Conservation (phyloP, 345 rosid genomes). For the Salix arbutifolia region DNA sequence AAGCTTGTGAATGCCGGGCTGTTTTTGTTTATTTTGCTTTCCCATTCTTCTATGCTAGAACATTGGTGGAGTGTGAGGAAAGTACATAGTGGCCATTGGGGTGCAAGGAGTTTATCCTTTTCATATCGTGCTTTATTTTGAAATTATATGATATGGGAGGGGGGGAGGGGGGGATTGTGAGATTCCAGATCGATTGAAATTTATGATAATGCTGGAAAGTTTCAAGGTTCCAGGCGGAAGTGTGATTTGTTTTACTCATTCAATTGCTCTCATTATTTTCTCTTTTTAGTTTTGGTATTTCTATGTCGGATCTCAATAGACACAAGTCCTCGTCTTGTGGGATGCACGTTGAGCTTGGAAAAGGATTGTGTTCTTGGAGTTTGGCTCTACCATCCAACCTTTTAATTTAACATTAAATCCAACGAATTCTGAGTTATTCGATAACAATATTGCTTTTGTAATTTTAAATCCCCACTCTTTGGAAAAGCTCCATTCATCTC, state of each 20-base stretch:
- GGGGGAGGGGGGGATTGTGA: not conserved
- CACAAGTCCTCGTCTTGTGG: not conserved
- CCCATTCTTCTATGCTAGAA: conserved; percentile 27
- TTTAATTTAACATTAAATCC: not conserved
- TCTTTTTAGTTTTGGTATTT: not conserved
- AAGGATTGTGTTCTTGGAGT: not conserved
- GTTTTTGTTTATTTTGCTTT: conserved; percentile 5
- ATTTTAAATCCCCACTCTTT: not conserved
- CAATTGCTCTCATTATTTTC: not conserved
- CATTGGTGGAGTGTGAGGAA: conserved; percentile 20
- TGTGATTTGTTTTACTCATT: not conserved
- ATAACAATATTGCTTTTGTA: not conserved
- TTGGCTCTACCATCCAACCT: not conserved
- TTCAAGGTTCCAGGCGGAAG: not conserved
- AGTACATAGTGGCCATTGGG: conserved; percentile 1
- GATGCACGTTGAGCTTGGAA: not conserved
- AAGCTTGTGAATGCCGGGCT: conserved; percentile 40
- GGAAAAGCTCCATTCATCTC: not conserved
- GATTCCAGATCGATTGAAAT: not conserved
- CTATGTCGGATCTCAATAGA: not conserved
- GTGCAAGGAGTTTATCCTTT: not conserved
- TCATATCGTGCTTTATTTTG: not conserved
- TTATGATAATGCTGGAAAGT: not conserved
- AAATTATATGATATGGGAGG: not conserved
- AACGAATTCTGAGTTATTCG: not conserved